phyloP scores from a whole-genome alignment of 2,329 filamentous ascomycete genomes.

The Scedosporium dehoogii region DNA sequence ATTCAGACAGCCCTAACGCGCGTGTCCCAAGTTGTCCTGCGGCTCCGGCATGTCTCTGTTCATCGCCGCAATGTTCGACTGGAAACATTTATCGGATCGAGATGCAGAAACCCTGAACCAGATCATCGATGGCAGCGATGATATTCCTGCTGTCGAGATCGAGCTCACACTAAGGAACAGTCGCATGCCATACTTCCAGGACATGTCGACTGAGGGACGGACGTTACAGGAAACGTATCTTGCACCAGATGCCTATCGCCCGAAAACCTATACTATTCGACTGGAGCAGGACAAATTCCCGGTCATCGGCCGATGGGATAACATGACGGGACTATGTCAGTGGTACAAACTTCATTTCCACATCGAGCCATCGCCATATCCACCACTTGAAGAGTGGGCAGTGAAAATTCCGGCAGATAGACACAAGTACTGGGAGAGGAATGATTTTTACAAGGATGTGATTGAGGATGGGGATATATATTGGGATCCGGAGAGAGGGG shows the following conservation, averaged over 20 bases:
- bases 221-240: no score
- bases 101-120: background rate
- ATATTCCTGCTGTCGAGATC: no score
- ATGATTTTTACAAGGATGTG: background rate
- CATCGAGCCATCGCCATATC: background rate
- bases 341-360: background rate
- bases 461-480: background rate
- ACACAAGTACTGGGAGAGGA: background rate
- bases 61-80: background rate
- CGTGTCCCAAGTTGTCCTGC: background rate
- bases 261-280: no score
- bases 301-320: background rate
- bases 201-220: no score
- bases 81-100: background rate
- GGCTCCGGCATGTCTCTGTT: background rate
- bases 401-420: background rate
- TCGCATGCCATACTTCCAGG: background rate
- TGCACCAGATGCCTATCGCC: no score
- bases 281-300: background rate
- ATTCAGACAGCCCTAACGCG: no score
- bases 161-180: background rate
- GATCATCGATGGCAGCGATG: background rate
- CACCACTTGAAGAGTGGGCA: background rate
- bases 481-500: background rate
- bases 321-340: background rate